These are phyloP conservation scores for Leishmania lainsoni DNA, from an alignment of 208 protist genomes.

Conservation along the genomic window DNA sequence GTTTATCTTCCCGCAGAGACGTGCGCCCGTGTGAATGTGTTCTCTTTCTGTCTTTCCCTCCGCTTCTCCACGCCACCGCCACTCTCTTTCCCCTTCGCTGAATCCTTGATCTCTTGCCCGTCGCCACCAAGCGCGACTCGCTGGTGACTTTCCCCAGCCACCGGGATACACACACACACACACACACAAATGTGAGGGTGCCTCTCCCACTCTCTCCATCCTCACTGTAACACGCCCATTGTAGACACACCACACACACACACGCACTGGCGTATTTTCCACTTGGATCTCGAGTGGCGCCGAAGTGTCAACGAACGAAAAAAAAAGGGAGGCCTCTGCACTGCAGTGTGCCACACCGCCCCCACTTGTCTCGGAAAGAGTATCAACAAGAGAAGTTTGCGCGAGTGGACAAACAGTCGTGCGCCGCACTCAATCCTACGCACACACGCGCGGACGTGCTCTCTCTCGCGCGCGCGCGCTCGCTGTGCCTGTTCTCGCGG, in stretches of 20 bases:
- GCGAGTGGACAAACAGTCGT: background rate
- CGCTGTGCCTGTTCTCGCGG: background rate
- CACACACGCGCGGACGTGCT: background rate
- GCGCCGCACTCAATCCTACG: background rate
- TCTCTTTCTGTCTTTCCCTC: background rate
- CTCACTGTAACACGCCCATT: background rate
- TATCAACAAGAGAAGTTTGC: too few relatives aligned
- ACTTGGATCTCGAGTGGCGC: background rate
- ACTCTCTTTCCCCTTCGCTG: background rate
- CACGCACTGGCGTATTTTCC: background rate
- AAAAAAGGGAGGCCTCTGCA: background rate
- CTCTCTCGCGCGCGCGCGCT: background rate
- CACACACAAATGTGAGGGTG: conserved; percentile 16
- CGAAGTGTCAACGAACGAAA: conserved; percentile 7
- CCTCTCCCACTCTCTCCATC: background rate
- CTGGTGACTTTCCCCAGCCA: background rate
- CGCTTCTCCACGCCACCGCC: background rate
- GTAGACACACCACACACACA: conserved; percentile 3
- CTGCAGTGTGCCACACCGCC: too few relatives aligned
- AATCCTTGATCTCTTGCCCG: background rate
- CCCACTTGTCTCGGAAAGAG: too few relatives aligned
- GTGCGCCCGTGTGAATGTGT: conserved; percentile 4
- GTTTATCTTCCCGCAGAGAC: conserved; percentile 1
- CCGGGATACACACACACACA: conserved; percentile 14
- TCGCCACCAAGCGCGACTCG: background rate